phyloP scores from a whole-genome alignment of 192 early-diverging fungal species.

The Podila horticola region DNA sequence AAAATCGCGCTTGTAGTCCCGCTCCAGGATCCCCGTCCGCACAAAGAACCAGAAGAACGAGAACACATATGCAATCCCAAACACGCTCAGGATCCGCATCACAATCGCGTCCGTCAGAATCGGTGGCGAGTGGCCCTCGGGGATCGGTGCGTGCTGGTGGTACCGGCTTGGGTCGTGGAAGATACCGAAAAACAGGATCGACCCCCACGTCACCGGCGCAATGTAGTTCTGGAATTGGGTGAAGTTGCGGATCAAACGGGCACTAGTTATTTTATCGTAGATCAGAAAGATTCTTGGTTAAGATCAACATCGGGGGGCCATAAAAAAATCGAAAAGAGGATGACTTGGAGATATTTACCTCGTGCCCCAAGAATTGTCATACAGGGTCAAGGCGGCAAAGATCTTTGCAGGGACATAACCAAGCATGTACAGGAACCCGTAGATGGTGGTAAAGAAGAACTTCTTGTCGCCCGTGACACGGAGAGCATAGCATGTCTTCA shows the following conservation, averaged over 20 bases:
- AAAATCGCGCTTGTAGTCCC: constrained; percentile 34
- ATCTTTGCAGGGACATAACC: constrained; percentile 69
- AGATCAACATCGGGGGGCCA: neutral
- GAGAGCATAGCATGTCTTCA: constrained; percentile 60
- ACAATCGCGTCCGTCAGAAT: constrained; percentile 26
- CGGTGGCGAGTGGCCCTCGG: constrained; percentile 23
- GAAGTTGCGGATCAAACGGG: constrained; percentile 44
- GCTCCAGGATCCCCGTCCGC: constrained; percentile 15
- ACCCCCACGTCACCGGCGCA: constrained; percentile 38
- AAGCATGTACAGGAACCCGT: constrained; percentile 62
- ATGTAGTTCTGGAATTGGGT: constrained; percentile 39
- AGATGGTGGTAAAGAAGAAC: constrained; percentile 60
- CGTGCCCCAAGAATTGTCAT: constrained; percentile 70
- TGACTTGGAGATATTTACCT: constrained; percentile 17
- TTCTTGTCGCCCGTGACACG: constrained; percentile 45
- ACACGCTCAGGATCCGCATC: neutral
- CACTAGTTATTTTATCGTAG: constrained; percentile 3
- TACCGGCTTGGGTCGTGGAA: constrained; percentile 40
- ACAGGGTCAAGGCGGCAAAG: constrained; percentile 63
- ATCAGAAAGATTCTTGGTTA: neutral
- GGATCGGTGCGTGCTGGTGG: constrained; percentile 10
- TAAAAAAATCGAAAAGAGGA: neutral
- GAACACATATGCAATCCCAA: constrained; percentile 9
- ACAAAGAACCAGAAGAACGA: constrained; percentile 44
- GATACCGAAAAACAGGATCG: constrained; percentile 30